Conservation (phyloP, 495 filamentous ascomycete genomes). For the Haplographium delicatum region DNA sequence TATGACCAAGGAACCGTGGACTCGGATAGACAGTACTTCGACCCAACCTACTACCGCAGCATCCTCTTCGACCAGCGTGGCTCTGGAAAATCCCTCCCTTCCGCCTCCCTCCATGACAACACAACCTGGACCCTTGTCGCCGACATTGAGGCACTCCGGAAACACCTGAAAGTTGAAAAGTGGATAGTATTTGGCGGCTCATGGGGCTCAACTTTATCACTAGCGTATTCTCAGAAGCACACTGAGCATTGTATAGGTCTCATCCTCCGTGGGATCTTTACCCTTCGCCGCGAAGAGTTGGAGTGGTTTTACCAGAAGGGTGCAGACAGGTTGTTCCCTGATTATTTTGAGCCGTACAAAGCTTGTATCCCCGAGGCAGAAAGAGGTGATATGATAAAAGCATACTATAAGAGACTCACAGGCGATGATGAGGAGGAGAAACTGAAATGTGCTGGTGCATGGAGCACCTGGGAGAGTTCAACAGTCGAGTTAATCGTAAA, state of each 20-base stretch:
- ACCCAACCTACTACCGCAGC: conserved; percentile 38
- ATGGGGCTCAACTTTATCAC: conserved; percentile 40
- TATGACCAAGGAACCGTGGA: conserved; percentile 26
- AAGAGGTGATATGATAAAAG: conserved; percentile 25
- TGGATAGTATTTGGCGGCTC: conserved; percentile 47
- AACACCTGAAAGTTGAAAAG: conserved; percentile 35
- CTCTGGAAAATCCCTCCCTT: conserved; percentile 35
- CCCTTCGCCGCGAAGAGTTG: conserved; percentile 28
- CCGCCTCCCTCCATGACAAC: conserved; percentile 38
- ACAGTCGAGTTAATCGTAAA: conserved; percentile 28
- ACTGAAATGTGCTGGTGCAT: conserved; percentile 27
- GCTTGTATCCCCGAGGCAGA: conserved; percentile 30
- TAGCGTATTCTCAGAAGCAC: conserved; percentile 38
- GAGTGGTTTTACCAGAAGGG: conserved; percentile 26
- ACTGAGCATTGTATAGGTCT: conserved; percentile 32
- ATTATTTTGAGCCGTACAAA: conserved; percentile 36
- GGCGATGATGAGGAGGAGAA: conserved; percentile 25
- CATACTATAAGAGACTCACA: conserved; percentile 33
- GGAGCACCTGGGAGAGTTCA: conserved; percentile 35
- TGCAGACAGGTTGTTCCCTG: conserved; percentile 34
- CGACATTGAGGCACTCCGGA: conserved; percentile 39
- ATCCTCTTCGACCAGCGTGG: conserved; percentile 46
- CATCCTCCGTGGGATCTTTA: conserved; percentile 39
- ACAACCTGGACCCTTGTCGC: conserved; percentile 37
- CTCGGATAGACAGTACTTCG: conserved; percentile 33